Percentiles rank a stretch among this genome's conserved stretches.
phyloP scores from a whole-genome alignment of 2,329 filamentous ascomycete species.

The Camptophora hylomeconis region DNA sequence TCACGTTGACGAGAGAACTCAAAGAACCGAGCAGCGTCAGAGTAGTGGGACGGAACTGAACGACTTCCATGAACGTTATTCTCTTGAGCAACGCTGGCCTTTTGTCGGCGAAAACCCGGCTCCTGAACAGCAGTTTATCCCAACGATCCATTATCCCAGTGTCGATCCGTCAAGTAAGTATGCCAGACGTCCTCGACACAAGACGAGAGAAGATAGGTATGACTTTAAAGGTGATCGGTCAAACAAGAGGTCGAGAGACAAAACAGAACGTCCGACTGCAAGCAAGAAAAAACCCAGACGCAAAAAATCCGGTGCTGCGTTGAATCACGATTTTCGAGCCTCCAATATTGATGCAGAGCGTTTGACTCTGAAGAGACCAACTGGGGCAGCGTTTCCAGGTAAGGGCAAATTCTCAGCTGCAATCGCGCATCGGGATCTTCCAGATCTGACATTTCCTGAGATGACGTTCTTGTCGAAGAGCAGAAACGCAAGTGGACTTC shows the following conservation, averaged over 20 bases:
- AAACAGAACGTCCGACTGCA: neutral
- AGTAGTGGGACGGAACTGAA: neutral
- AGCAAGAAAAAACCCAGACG: conserved; percentile 3
- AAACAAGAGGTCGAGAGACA: neutral
- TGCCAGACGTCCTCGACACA: conserved; percentile 12
- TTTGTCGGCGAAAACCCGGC: neutral
- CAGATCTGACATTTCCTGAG: conserved; percentile 17
- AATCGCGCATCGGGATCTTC: conserved; percentile 8
- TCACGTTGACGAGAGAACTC: neutral
- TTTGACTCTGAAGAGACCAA: conserved; percentile 11
- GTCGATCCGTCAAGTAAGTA: conserved; percentile 11
- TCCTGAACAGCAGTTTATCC: neutral
- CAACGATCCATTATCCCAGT: neutral
- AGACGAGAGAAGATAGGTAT: conserved; percentile 14
- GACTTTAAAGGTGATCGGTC: conserved; percentile 12
- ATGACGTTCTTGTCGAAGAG: conserved; percentile 15
- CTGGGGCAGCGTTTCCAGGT: conserved; percentile 11
- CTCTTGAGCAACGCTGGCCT: neutral
- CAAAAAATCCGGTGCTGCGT: conserved; percentile 5
- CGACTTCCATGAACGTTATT: neutral
- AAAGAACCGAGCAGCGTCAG: neutral
- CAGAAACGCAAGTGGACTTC: too few relatives aligned
- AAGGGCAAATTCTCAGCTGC: conserved; percentile 12
- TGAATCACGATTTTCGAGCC: conserved; percentile 14
- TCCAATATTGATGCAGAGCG: conserved; percentile 13